Conservation (phyloP, 2,329 filamentous ascomycete genomes). For the Lasiodiplodia hormozganensis region DNA sequence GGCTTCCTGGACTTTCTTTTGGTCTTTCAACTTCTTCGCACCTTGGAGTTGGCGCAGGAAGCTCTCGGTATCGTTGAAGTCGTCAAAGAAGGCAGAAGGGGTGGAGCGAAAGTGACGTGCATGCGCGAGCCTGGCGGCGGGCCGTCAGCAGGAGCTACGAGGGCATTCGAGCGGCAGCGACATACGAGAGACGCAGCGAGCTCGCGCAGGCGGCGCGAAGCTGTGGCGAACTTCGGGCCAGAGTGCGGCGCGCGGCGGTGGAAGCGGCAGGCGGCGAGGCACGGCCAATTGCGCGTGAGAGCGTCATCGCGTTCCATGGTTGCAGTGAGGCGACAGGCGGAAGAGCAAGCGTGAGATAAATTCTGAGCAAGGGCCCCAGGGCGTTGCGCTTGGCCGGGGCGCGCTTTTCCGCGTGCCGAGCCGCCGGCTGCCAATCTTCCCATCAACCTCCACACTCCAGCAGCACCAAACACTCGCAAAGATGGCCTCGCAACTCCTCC, state of each 20-base stretch:
- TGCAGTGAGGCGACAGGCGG: neutral
- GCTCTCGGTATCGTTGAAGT: neutral
- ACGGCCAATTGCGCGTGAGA: constrained; percentile 7
- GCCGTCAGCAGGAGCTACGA: neutral
- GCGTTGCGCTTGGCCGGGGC: neutral
- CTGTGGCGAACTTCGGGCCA: neutral
- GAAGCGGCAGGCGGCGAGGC: neutral
- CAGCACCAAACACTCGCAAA: neutral
- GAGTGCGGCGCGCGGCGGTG: neutral
- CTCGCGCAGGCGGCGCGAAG: neutral
- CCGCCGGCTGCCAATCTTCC: neutral
- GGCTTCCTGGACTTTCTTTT: neutral
- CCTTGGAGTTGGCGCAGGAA: neutral
- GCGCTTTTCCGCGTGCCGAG: constrained; percentile 17
- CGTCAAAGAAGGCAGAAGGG: neutral
- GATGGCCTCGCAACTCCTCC: constrained; percentile 45
- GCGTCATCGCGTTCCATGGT: constrained; percentile 7
- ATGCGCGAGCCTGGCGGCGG: neutral
- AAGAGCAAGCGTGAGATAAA: neutral
- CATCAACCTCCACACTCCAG: neutral
- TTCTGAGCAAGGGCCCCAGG: too few species aligned
- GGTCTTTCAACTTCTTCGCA: neutral
- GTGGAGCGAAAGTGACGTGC: neutral
- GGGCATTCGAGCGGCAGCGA: neutral
- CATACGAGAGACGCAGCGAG: neutral